Percentiles rank a stretch among this genome's conserved stretches.
Conservation (phyloP, 2,329 filamentous ascomycete genomes). For the Paecilomyces formosus region DNA sequence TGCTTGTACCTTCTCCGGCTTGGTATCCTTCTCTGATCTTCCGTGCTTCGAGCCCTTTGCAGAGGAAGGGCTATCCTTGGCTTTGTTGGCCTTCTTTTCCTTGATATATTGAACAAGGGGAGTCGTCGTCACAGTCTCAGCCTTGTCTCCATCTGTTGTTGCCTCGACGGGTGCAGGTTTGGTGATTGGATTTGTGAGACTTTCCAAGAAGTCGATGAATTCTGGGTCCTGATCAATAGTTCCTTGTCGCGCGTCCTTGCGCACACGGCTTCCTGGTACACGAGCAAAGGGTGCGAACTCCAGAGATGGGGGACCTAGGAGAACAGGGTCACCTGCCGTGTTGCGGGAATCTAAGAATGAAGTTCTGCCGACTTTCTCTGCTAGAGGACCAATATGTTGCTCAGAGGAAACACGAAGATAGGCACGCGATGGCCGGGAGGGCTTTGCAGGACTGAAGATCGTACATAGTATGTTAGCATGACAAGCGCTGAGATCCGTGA, state of each 20-base stretch:
- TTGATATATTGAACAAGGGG: slow-evolving; percentile 83
- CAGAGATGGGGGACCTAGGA: slow-evolving; percentile 70
- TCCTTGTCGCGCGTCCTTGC: slow-evolving; percentile 77
- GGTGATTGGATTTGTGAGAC: slow-evolving; percentile 66
- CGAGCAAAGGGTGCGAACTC: slow-evolving; percentile 82
- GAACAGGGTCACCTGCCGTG: slow-evolving; percentile 61
- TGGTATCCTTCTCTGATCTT: slow-evolving; percentile 32
- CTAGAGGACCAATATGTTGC: slow-evolving; percentile 59
- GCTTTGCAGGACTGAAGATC: slow-evolving; percentile 67
- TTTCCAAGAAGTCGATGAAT: slow-evolving; percentile 88
- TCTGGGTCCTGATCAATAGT: slow-evolving; percentile 96
- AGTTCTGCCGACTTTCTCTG: slow-evolving; percentile 60
- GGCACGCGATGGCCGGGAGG: slow-evolving; percentile 69
- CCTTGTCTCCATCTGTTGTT: slow-evolving; percentile 43
- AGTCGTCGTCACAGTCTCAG: slow-evolving; percentile 67
- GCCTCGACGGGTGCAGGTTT: slow-evolving; percentile 47
- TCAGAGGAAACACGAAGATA: slow-evolving; percentile 76
- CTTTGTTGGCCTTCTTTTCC: slow-evolving; percentile 80
- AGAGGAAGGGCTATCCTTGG: slow-evolving; percentile 51
- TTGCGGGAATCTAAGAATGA: slow-evolving; percentile 77
- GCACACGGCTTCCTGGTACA: slow-evolving; percentile 64
- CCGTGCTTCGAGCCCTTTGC: slow-evolving; percentile 32
- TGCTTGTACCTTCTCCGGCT: slow-evolving; percentile 31
- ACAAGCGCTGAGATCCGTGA: background rate
- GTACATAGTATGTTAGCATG: background rate